Base-by-base conservation (phyloP, 768 basidiomycete species). In the Saitozyma sp. region DNA sequence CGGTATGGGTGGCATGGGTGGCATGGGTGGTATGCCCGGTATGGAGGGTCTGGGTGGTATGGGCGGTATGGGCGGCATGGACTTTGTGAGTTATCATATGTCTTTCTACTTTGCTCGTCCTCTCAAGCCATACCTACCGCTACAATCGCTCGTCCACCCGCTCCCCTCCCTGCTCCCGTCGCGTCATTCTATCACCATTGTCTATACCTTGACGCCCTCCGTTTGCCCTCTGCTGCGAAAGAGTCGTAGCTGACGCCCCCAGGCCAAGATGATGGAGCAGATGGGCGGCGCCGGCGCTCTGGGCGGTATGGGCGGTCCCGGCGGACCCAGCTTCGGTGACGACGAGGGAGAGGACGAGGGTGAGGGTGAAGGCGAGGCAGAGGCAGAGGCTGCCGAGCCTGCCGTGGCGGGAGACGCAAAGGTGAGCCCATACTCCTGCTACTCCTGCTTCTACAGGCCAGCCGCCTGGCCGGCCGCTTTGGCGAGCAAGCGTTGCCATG, bases 211-310 rank as follows among this genome's bases (percentile, higher is more conserved):
- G 2, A 29, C 29, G 5, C 29, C 29, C 29, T 29, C 5, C 29
- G 2, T 29, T 5, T 29, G 29, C 29, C 5, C 2, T 5, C 17
- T 48, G 46, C 14, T 48, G 2, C 14, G 6, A 6, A 4, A 52
- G 51, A 52, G 19, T 19, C 39, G 16, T 8, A 37, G 16, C 43
- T 48, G 39, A 42, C 46, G 16, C 49, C 17, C 61, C 37, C 63
- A 77, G 69, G 65, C 71, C 60, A 78, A 77, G 59, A 66, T 79
- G 61, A 79, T 79, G 71, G 67, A 69, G 49, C 66, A 68, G 40
- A 73, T 76, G 74, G 71, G 71, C 13, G 68, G 66, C 37, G 61
- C 59, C 37, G 64, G 64, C 13, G 68, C 62, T 54, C 63, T 73
- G 64, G 67, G 66, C 45, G 71, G 65, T 41, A 61, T 67, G 58